Percentiles rank a stretch among this genome's conserved stretches.
Conservation (phyloP, 192 early-diverging fungal species). For the Podila epicladia region DNA sequence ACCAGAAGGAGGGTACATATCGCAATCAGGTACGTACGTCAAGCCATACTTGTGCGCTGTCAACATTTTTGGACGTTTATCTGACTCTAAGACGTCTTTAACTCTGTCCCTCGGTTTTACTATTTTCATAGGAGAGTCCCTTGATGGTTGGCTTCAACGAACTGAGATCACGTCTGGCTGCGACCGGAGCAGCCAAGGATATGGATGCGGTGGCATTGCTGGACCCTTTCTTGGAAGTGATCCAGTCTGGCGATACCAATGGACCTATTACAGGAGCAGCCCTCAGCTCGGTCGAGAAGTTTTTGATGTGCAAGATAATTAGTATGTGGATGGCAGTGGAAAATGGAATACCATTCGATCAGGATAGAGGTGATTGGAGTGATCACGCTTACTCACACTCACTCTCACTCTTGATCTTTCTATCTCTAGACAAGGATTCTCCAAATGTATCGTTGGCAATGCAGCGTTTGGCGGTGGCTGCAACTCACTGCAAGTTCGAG, state of each 20-base stretch:
- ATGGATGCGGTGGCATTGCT: slow-evolving; percentile 81
- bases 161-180: slow-evolving; percentile 67
- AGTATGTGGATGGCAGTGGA: slow-evolving; percentile 27
- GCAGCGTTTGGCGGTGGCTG: slow-evolving; percentile 78
- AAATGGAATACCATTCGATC: not conserved
- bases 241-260: slow-evolving; percentile 91
- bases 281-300: slow-evolving; percentile 89
- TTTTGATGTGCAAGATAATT: slow-evolving; percentile 85
- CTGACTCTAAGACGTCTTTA: not conserved
- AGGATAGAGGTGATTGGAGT: no score
- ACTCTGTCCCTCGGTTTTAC: not conserved
- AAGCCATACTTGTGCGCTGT: not conserved
- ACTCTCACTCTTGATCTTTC: no score
- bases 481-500: slow-evolving; percentile 96
- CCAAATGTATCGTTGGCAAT: slow-evolving; percentile 77
- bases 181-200: slow-evolving; percentile 63
- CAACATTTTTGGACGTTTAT: not conserved
- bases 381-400: no score
- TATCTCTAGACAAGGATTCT: slow-evolving; percentile 57
- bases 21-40: slow-evolving; percentile 55
- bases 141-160: slow-evolving; percentile 75
- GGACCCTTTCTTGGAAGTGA: slow-evolving; percentile 92
- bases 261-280: slow-evolving; percentile 94
- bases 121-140: slow-evolving; percentile 62
- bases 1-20: slow-evolving; percentile 53